phyloP scores from a whole-genome alignment of 1,284 basidiomycete genomes.

The Leccinum solheimii region DNA sequence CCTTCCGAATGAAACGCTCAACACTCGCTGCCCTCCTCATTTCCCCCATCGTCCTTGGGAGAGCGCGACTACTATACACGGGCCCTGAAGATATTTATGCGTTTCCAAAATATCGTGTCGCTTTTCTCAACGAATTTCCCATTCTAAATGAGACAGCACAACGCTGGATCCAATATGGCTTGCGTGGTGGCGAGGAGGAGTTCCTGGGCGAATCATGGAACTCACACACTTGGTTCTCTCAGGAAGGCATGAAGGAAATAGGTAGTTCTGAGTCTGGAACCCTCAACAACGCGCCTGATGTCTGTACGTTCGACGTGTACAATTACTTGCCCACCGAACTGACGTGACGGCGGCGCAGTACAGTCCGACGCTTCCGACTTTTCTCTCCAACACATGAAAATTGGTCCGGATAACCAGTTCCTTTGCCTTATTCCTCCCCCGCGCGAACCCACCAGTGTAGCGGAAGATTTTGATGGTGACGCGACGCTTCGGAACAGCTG shows the following conservation, averaged over 20 bases:
- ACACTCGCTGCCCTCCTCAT: conserved; percentile 19
- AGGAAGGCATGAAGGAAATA: conserved; percentile 53
- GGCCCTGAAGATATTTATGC: conserved; percentile 79
- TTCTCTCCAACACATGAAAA: conserved; percentile 68
- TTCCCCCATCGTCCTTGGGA: conserved; percentile 24
- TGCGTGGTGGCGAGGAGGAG: conserved; percentile 71
- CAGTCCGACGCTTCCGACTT: conserved; percentile 32
- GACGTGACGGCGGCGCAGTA: conserved; percentile 13
- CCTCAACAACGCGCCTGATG: conserved; percentile 23
- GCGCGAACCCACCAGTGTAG: conserved; percentile 45
- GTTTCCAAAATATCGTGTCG: conserved; percentile 82
- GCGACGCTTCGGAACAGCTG: conserved; percentile 70
- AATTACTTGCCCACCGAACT: conserved; percentile 12
- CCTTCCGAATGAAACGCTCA: conserved; percentile 23
- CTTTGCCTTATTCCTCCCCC: conserved; percentile 74
- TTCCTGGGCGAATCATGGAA: conserved; percentile 70
- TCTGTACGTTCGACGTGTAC: conserved; percentile 31
- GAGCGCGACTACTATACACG: conserved; percentile 58
- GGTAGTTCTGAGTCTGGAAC: conserved; percentile 45
- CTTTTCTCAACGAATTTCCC: conserved; percentile 81
- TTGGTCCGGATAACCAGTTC: conserved; percentile 66
- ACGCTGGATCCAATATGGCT: conserved; percentile 66
- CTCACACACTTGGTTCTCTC: conserved; percentile 39
- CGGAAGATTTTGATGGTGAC: conserved; percentile 57
- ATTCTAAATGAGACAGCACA: conserved; percentile 72